phyloP scores from a whole-genome alignment of 1,284 basidiomycete genomes.

The Paramarasmius palmivorus region DNA sequence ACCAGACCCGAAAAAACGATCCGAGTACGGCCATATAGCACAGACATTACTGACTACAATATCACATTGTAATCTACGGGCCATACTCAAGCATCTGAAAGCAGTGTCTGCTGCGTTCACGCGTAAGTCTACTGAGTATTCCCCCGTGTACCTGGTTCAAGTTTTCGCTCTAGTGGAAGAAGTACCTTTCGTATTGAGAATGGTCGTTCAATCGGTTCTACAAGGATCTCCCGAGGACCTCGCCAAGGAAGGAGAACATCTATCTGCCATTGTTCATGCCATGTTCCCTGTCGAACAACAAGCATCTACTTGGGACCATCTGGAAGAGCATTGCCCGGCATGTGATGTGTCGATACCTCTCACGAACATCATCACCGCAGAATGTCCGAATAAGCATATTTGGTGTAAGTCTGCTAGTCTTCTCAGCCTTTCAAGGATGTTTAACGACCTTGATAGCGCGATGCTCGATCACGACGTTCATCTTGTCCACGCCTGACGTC shows the following conservation, averaged over 20 bases:
- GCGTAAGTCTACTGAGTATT: slow-evolving; percentile 31
- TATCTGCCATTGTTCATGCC: slow-evolving; percentile 42
- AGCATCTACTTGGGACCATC: slow-evolving; percentile 27
- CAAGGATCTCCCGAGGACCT: slow-evolving; percentile 51
- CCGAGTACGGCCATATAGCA: slow-evolving; percentile 50
- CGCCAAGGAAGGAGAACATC: slow-evolving; percentile 45
- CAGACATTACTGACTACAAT: slow-evolving; percentile 49
- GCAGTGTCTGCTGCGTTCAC: slow-evolving; percentile 45
- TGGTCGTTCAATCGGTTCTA: slow-evolving; percentile 54
- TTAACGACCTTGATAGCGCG: slow-evolving; percentile 43
- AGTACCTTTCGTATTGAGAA: slow-evolving; percentile 55
- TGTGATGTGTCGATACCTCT: slow-evolving; percentile 59
- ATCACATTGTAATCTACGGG: slow-evolving; percentile 53
- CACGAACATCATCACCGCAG: slow-evolving; percentile 54
- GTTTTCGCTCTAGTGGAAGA: slow-evolving; percentile 44
- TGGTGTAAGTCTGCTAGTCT: slow-evolving; percentile 50
- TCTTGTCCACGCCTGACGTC: slow-evolving; percentile 65
- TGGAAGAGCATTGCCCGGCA: slow-evolving; percentile 68
- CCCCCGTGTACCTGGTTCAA: slow-evolving; percentile 11
- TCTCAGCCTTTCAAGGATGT: slow-evolving; percentile 4
- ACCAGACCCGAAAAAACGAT: slow-evolving; percentile 37
- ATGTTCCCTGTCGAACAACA: slow-evolving; percentile 26
- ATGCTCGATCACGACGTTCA: slow-evolving; percentile 72
- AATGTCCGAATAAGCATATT: slow-evolving; percentile 64
- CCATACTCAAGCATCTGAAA: slow-evolving; percentile 55